Percentiles rank a stretch among this genome's conserved stretches.
Evolutionary conservation across 1,284 basidiomycete species (phyloP).

Genomic region (Irpex sp.): DNA sequence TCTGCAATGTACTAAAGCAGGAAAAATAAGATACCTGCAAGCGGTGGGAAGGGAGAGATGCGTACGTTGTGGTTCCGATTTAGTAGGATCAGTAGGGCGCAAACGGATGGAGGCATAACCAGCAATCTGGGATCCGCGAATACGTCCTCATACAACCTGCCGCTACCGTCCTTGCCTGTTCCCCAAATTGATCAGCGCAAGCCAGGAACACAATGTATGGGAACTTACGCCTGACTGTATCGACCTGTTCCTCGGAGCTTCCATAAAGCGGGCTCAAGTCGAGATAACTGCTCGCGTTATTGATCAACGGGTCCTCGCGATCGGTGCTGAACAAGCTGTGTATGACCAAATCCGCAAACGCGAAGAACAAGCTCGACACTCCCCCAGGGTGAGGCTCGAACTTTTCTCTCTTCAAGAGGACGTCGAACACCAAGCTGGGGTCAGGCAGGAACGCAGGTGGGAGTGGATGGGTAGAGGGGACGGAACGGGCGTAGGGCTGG

Average conservation of each 20-base stretch:
- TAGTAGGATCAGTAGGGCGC: slow-evolving; percentile 68
- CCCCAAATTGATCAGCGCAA: neutral
- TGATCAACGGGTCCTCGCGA: slow-evolving; percentile 44
- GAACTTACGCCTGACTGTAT: slow-evolving; percentile 42
- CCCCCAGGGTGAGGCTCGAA: slow-evolving; percentile 23
- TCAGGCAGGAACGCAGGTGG: slow-evolving; percentile 56
- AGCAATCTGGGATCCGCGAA: slow-evolving; percentile 69
- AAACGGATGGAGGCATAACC: slow-evolving; percentile 71
- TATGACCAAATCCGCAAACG: slow-evolving; percentile 75
- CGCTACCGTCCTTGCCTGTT: slow-evolving; percentile 53
- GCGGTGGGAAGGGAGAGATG: neutral
- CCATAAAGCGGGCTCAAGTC: slow-evolving; percentile 79
- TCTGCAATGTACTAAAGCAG: slow-evolving; percentile 60
- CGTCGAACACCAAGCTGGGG: slow-evolving; percentile 67
- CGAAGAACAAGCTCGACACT: slow-evolving; percentile 70
- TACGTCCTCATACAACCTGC: slow-evolving; percentile 62
- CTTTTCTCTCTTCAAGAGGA: slow-evolving; percentile 53
- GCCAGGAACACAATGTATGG: neutral
- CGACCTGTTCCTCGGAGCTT: slow-evolving; percentile 43
- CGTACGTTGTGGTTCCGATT: slow-evolving; percentile 73
- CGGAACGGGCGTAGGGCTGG: slow-evolving; percentile 71
- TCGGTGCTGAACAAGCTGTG: slow-evolving; percentile 73
- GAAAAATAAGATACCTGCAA: neutral
- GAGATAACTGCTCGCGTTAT: slow-evolving; percentile 72
- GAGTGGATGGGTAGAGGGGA: slow-evolving; percentile 46